A percentile compares a stretch with the other conserved stretches of the same genome.
These are phyloP conservation scores for Aegilops longissima DNA, from an alignment of 176 grass and related monocot species.

Conservation along the genomic window DNA sequence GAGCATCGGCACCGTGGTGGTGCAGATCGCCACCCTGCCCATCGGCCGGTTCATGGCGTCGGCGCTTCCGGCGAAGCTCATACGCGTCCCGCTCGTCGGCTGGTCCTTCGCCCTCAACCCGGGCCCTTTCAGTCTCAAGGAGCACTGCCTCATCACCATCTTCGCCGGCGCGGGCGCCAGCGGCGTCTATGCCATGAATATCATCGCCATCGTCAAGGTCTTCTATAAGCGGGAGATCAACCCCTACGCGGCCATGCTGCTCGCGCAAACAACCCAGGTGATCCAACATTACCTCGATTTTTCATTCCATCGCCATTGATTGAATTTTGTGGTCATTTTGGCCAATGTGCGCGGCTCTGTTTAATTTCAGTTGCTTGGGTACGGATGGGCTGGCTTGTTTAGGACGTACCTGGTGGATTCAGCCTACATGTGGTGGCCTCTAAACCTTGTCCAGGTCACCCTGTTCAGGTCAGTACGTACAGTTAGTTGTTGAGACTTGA, in stretches of 20 bases:
- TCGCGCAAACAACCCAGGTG: slow-evolving; percentile 82
- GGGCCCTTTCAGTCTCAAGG: slow-evolving; percentile 86
- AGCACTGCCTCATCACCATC: slow-evolving; percentile 95
- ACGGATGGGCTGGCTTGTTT: slow-evolving; percentile 95
- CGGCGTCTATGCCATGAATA: slow-evolving; percentile 68
- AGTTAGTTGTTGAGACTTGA: background rate
- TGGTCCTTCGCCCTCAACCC: slow-evolving; percentile 70
- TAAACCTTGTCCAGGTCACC: slow-evolving; percentile 92
- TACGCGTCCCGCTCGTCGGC: slow-evolving; percentile 14
- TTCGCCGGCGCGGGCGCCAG: slow-evolving; percentile 64
- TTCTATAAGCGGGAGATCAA: slow-evolving; percentile 68
- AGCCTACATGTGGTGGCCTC: slow-evolving; percentile 95
- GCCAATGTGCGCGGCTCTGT: background rate
- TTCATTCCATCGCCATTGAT: background rate
- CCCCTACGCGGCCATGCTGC: slow-evolving; percentile 59
- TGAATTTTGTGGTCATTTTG: background rate
- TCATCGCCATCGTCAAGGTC: slow-evolving; percentile 77
- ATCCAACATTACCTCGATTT: background rate
- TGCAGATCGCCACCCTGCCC: slow-evolving; percentile 15
- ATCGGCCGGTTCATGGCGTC: slow-evolving; percentile 14
- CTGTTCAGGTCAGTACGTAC: slow-evolving; percentile 69
- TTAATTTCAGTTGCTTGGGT: slow-evolving; percentile 53
- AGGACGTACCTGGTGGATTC: slow-evolving; percentile 92
- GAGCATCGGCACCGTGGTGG: slow-evolving; percentile 51
- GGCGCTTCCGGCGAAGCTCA: slow-evolving; percentile 40